phyloP scores from a whole-genome alignment of 2,329 filamentous ascomycete genomes.

The Amesomyces nigricolor region DNA sequence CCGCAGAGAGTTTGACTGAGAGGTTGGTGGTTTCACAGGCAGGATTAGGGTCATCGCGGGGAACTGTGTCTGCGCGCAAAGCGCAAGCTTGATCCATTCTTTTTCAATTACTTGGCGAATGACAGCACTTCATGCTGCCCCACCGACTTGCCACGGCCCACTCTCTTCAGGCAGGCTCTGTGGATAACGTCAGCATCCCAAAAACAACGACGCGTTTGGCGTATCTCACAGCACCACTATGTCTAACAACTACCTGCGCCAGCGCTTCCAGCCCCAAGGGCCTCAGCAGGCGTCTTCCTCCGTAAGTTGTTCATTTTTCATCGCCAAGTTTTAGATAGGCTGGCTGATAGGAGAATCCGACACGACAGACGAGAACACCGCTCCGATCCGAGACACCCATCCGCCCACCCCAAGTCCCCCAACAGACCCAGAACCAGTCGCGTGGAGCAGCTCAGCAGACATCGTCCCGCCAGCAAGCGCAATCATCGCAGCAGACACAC shows the following conservation, averaged over 20 bases:
- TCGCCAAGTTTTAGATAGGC: neutral
- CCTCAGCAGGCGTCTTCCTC: conserved; percentile 4
- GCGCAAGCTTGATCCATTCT: too few species aligned
- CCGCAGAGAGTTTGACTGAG: too few species aligned
- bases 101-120: too few species aligned
- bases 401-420: conserved; percentile 17
- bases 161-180: too few species aligned
- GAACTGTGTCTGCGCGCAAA: too few species aligned
- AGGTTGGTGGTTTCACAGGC: too few species aligned
- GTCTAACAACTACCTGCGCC: conserved; percentile 3
- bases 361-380: neutral
- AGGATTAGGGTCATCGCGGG: too few species aligned
- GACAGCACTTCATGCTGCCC: too few species aligned
- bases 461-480: neutral
- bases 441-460: neutral
- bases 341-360: neutral
- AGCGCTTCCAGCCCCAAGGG: conserved; percentile 5
- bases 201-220: too few species aligned
- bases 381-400: conserved; percentile 18
- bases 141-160: too few species aligned
- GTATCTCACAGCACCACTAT: neutral
- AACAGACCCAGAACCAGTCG: too few species aligned
- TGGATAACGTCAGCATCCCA: too few species aligned
- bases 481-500: neutral
- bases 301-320: neutral